These are phyloP conservation scores for Coemansia sp. DNA, from an alignment of 192 early-diverging fungal species.

Conservation along the genomic window DNA sequence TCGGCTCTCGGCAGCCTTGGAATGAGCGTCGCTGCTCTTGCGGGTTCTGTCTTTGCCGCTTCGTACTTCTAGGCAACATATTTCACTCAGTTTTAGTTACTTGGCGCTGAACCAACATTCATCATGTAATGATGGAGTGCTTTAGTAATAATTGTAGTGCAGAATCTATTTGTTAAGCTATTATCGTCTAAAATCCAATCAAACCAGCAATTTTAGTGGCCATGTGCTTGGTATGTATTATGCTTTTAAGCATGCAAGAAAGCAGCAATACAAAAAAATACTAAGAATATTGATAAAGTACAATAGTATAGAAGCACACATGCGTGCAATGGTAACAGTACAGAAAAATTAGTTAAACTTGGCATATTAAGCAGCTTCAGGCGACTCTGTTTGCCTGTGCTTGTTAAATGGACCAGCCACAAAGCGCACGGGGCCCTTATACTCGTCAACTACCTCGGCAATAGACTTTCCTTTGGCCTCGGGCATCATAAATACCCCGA, in stretches of 20 bases:
- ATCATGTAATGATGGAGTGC: neutral
- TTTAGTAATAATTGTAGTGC: neutral
- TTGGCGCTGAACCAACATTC: neutral
- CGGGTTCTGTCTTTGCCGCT: constrained; percentile 33
- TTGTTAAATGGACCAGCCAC: constrained; percentile 14
- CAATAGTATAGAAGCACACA: neutral
- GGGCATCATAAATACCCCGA: constrained; percentile 60
- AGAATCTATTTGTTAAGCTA: neutral
- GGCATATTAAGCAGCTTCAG: neutral
- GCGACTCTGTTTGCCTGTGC: neutral
- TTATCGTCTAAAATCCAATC: neutral
- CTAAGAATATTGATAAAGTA: neutral
- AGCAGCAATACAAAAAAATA: neutral
- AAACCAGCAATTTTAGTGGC: constrained; percentile 1
- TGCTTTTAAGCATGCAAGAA: neutral
- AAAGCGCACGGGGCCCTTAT: constrained; percentile 39
- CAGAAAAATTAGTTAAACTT: neutral
- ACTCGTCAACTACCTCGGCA: constrained; percentile 38
- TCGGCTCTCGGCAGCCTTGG: constrained; percentile 21
- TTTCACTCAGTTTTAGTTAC: neutral
- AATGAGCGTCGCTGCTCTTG: constrained; percentile 39
- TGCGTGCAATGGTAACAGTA: neutral
- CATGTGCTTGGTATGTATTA: neutral
- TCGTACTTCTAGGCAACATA: constrained; percentile 30
- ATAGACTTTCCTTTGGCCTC: constrained; percentile 66